These are phyloP conservation scores for Ophiorrhiza pumila DNA, from an alignment of 257 asterid species.

Conservation along the genomic window DNA sequence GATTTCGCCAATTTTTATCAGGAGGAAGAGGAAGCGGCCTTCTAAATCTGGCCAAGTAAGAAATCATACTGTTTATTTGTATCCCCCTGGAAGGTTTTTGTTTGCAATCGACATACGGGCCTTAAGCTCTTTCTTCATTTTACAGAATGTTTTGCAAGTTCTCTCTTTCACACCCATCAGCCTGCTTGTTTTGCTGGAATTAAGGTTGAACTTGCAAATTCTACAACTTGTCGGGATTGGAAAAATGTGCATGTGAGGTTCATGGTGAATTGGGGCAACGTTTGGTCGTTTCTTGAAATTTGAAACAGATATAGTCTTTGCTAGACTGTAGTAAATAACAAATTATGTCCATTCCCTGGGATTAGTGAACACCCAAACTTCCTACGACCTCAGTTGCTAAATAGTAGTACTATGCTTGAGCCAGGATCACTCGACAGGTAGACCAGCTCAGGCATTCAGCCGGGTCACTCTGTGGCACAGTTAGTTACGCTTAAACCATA, in stretches of 20 bases:
- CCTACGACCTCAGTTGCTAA: neutral
- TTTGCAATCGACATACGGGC: neutral
- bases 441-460: neutral
- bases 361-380: neutral
- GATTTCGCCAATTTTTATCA: constrained; percentile 42
- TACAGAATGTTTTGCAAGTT: neutral
- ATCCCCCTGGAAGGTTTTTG: neutral
- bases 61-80: neutral
- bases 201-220: neutral
- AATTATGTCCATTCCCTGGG: neutral
- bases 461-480: neutral
- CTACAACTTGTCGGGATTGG: neutral
- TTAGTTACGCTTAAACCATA: neutral
- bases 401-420: neutral
- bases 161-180: neutral
- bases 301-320: neutral
- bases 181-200: neutral
- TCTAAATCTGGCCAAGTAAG: constrained; percentile 45
- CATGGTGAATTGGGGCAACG: neutral
- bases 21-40: constrained; percentile 50
- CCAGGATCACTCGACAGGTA: neutral
- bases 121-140: neutral
- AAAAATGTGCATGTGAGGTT: neutral
- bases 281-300: neutral
- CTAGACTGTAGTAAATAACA: neutral